A percentile compares a stretch with the other conserved stretches of the same genome.
phyloP scores from a whole-genome alignment of 331 rosid genomes.

The Pyracantha coccinea region DNA sequence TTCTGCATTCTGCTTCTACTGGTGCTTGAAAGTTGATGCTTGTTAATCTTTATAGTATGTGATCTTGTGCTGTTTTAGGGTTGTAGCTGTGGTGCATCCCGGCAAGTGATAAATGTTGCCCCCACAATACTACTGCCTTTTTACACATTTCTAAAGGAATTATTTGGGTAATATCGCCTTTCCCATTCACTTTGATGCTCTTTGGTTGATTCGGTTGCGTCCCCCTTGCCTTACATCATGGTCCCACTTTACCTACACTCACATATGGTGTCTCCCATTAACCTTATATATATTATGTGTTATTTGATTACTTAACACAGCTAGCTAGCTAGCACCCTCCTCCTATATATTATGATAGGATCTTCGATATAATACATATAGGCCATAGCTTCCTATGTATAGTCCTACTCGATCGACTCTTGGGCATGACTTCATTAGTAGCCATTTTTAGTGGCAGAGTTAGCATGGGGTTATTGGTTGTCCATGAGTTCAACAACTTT shows the following conservation, averaged over 20 bases:
- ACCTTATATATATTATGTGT: background rate
- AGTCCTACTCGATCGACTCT: background rate
- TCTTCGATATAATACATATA: too few relatives aligned
- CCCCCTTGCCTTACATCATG: slow-evolving; percentile 43
- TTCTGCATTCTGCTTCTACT: background rate
- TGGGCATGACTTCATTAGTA: background rate
- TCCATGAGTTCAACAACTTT: too few relatives aligned
- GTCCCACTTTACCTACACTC: slow-evolving; percentile 27
- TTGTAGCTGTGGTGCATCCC: background rate
- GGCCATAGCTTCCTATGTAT: too few relatives aligned
- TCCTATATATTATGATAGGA: too few relatives aligned
- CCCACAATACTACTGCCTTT: background rate
- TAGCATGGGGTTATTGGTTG: too few relatives aligned
- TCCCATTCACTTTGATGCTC: slow-evolving; percentile 18
- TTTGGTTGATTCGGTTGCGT: slow-evolving; percentile 25
- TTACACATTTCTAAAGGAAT: slow-evolving; percentile 27
- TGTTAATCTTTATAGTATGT: too few relatives aligned
- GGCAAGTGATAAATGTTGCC: background rate
- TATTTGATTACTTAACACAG: background rate
- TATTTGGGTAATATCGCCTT: slow-evolving; percentile 29
- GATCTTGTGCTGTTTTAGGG: background rate
- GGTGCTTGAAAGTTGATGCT: background rate
- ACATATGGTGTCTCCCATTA: slow-evolving; percentile 8
- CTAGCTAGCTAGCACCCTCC: background rate
- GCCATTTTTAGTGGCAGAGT: background rate